These are phyloP conservation scores for Tillandsia leiboldiana DNA, from an alignment of 176 grass and related monocot genomes.

Conservation along the genomic window DNA sequence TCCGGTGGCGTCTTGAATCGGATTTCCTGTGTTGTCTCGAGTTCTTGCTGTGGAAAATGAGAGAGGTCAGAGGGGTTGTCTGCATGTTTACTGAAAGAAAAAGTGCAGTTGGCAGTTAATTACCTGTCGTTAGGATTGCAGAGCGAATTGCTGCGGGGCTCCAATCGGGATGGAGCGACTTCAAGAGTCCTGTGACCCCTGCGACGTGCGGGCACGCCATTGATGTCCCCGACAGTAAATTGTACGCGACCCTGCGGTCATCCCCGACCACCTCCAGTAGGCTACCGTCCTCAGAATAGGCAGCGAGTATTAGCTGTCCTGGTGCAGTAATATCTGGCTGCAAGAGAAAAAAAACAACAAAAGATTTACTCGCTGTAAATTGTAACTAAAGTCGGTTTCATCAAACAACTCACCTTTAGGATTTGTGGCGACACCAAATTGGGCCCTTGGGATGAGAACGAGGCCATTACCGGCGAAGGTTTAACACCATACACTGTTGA, in stretches of 20 bases:
- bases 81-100: not conserved
- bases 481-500: not conserved
- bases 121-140: slow-evolving; percentile 38
- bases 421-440: slow-evolving; percentile 10
- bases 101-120: not conserved
- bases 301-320: slow-evolving; percentile 25
- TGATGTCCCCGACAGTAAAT: slow-evolving; percentile 28
- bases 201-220: slow-evolving; percentile 38
- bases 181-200: slow-evolving; percentile 24
- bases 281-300: slow-evolving; percentile 4
- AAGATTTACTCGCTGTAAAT: not conserved
- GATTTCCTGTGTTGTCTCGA: slow-evolving; percentile 43
- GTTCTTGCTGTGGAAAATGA: slow-evolving; percentile 25
- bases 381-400: not conserved
- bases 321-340: slow-evolving; percentile 36
- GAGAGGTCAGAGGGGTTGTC: not conserved
- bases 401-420: slow-evolving; percentile 17
- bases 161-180: slow-evolving; percentile 22
- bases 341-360: not conserved
- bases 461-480: slow-evolving; percentile 15
- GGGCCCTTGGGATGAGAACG: slow-evolving; percentile 28
- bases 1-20: slow-evolving; percentile 38
- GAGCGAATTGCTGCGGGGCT: slow-evolving; percentile 31
- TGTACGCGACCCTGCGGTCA: slow-evolving; percentile 6
- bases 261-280: not conserved